Evolutionary conservation across 2,329 filamentous ascomycete genomes (phyloP).

Genomic region (Sordariomycetes sp.): DNA sequence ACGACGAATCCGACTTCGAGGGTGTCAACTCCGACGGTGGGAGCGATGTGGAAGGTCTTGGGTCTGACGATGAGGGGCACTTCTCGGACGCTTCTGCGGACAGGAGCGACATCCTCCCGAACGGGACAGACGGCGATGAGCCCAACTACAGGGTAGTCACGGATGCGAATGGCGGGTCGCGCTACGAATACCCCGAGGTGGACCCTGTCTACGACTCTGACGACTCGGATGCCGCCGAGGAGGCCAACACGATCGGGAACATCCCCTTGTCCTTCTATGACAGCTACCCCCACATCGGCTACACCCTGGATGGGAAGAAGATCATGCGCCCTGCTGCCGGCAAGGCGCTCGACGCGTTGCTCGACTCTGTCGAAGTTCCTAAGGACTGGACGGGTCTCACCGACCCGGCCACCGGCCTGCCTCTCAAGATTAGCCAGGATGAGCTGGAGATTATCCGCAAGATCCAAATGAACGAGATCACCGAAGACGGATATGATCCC

Average conservation of each 20-base stretch:
- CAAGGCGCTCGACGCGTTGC: constrained; percentile 79
- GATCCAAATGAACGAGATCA: constrained; percentile 78
- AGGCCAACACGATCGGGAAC: constrained; percentile 84
- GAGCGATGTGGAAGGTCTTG: constrained; percentile 15
- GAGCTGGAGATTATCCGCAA: constrained; percentile 81
- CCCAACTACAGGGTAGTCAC: constrained; percentile 42
- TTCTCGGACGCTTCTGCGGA: constrained; percentile 20
- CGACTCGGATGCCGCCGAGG: constrained; percentile 70
- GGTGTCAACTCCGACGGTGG: constrained; percentile 3
- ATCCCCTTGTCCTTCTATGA: constrained; percentile 95
- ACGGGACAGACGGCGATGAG: constrained; percentile 19
- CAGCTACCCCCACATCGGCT: constrained; percentile 94
- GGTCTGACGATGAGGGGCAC: constrained; percentile 24
- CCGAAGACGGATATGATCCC: constrained; percentile 80
- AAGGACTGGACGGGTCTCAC: constrained; percentile 96
- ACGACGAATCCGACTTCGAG: constrained; percentile 28
- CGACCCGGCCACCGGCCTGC: constrained; percentile 87
- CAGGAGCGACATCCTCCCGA: constrained; percentile 24
- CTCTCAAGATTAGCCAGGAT: constrained; percentile 72
- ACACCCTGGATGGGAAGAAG: constrained; percentile 97
- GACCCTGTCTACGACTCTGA: constrained; percentile 94
- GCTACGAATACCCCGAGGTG: constrained; percentile 89
- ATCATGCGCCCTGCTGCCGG: constrained; percentile 93
- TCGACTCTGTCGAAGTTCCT: constrained; percentile 93
- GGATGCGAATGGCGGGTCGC: constrained; percentile 80